Conservation (phyloP, 305 asterid genomes). For the Solanum hybrid region DNA sequence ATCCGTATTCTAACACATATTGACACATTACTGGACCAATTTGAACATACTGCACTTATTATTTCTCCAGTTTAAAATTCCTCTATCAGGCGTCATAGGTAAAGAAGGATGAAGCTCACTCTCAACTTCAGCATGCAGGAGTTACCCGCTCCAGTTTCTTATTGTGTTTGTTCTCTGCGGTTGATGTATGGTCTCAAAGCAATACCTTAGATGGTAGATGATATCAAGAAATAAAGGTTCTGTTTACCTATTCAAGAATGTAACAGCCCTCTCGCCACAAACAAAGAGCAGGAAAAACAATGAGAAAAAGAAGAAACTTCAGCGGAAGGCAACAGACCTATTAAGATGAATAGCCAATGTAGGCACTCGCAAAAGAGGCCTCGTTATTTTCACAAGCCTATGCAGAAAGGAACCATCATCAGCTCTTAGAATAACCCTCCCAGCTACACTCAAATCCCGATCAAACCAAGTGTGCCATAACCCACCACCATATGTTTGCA, state of each 20-base stretch:
- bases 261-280: not conserved
- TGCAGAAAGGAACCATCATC: slow-evolving; percentile 79
- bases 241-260: not conserved
- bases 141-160: not conserved
- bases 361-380: slow-evolving; percentile 90
- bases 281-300: not conserved
- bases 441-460: slow-evolving; percentile 89
- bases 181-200: not conserved
- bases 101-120: not conserved
- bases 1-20: not conserved
- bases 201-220: not conserved
- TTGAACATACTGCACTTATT: not conserved
- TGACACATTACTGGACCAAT: not conserved
- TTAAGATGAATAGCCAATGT: slow-evolving; percentile 93
- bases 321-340: slow-evolving; percentile 37
- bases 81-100: not conserved
- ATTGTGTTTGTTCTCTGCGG: not conserved
- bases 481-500: slow-evolving; percentile 92
- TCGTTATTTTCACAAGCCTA: slow-evolving; percentile 75
- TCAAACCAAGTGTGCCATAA: slow-evolving; percentile 99
- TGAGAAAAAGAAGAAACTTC: not conserved
- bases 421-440: slow-evolving; percentile 78
- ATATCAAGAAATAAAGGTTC: not conserved
- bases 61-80: not conserved
- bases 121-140: not conserved